phyloP scores from a whole-genome alignment of 441 rosid species.

The Syzygium malaccense region DNA sequence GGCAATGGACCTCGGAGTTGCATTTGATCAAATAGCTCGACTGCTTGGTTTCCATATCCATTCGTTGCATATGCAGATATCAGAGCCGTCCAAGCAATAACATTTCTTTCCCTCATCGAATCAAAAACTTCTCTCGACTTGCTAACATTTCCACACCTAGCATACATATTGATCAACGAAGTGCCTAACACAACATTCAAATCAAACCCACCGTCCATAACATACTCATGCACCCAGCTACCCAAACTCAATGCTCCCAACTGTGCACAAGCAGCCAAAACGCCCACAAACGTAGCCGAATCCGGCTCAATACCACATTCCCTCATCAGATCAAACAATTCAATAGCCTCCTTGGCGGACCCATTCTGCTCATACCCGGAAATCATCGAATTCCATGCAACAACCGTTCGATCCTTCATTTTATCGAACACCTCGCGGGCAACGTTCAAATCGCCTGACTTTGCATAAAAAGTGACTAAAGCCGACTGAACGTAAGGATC shows the following conservation, averaged over 20 bases:
- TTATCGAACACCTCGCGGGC: constrained; percentile 69
- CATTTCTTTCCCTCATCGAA: constrained; percentile 52
- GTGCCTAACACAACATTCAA: constrained; percentile 70
- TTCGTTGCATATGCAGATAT: constrained; percentile 79
- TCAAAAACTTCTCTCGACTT: constrained; percentile 60
- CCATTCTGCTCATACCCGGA: constrained; percentile 85
- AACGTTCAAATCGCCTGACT: constrained; percentile 27
- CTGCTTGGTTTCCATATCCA: constrained; percentile 58
- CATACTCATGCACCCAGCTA: constrained; percentile 55
- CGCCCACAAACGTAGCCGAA: constrained; percentile 50
- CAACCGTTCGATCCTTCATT: constrained; percentile 57
- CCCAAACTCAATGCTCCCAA: constrained; percentile 54
- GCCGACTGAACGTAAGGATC: constrained; percentile 67
- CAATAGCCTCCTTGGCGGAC: constrained; percentile 48
- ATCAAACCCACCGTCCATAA: constrained; percentile 21
- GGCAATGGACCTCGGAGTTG: constrained; percentile 31
- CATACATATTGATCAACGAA: constrained; percentile 73
- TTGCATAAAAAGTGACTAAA: constrained; percentile 45
- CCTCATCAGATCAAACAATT: constrained; percentile 47
- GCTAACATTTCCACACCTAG: constrained; percentile 57
- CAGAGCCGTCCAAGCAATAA: constrained; percentile 84
- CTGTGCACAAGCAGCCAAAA: constrained; percentile 73
- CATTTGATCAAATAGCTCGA: constrained; percentile 53
- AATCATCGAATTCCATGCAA: constrained; percentile 84
- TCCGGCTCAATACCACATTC: constrained; percentile 45